A percentile compares a stretch with the other conserved stretches of the same genome.
Evolutionary conservation across 768 basidiomycete species (phyloP).

Genomic region (Pulveroboletus ravenelii): DNA sequence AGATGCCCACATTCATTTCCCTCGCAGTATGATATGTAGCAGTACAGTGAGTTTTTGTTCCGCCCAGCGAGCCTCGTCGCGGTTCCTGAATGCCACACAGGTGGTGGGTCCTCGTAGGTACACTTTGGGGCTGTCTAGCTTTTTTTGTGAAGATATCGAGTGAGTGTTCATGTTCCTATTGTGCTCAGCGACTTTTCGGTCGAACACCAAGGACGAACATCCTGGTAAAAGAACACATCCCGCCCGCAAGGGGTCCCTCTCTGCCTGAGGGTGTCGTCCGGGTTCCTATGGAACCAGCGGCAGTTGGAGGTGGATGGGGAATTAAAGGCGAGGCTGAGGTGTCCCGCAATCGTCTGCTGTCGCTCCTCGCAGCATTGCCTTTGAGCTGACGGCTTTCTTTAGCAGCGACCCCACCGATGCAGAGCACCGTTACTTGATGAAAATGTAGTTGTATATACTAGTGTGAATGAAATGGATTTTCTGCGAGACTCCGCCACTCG

Average conservation of each 20-base stretch:
- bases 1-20: conserved; percentile 46
- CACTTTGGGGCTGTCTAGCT: too few relatives aligned
- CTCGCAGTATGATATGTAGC: conserved; percentile 4
- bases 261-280: conserved; percentile 25
- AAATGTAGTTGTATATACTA: not conserved
- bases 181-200: conserved; percentile 11
- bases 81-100: conserved; percentile 3
- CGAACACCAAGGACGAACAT: conserved; percentile 64
- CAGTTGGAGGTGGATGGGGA: conserved; percentile 71
- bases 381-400: conserved; percentile 2
- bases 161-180: conserved; percentile 25
- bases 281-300: conserved; percentile 27
- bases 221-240: conserved; percentile 89
- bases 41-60: conserved; percentile 12
- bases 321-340: conserved; percentile 88
- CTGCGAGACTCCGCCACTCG: not conserved
- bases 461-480: not conserved
- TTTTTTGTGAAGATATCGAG: conserved; percentile 5
- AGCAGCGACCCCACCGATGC: conserved; percentile 2
- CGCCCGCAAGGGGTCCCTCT: conserved; percentile 39
- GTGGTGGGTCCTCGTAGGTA: too few relatives aligned
- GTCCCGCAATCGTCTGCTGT: conserved; percentile 5
- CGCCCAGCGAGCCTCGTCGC: not conserved
- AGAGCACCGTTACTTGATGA: not conserved
- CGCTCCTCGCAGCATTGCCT: not conserved